Percentiles rank a stretch among this genome's conserved stretches.
Conservation (phyloP, 177 flowering plant genomes). For the Tripterygium wilfordii region DNA sequence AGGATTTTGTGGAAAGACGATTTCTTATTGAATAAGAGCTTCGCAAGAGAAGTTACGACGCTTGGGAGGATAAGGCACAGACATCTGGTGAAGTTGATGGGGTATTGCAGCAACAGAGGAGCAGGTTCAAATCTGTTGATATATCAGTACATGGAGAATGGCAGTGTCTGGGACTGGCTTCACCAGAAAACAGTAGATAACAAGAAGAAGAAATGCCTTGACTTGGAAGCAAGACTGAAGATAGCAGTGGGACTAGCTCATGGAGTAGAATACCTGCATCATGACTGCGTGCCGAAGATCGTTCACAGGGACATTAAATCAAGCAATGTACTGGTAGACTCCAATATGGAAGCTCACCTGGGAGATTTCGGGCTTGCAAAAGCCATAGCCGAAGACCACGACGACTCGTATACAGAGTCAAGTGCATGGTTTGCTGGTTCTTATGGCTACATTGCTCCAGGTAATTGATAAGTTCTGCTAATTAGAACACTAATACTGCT, state of each 20-base stretch:
- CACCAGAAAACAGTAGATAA: slow-evolving; percentile 30
- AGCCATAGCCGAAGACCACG: slow-evolving; percentile 32
- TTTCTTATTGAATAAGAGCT: slow-evolving; percentile 58
- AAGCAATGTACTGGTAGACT: slow-evolving; percentile 79
- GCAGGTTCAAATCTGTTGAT: slow-evolving; percentile 59
- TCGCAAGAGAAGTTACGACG: slow-evolving; percentile 74
- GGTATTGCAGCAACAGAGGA: slow-evolving; percentile 54
- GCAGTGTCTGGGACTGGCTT: slow-evolving; percentile 96
- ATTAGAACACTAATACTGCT: no score
- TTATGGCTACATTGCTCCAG: slow-evolving; percentile 96
- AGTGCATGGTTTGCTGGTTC: slow-evolving; percentile 84
- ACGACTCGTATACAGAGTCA: slow-evolving; percentile 63
- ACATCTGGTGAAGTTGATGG: slow-evolving; percentile 82
- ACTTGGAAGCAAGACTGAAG: slow-evolving; percentile 70
- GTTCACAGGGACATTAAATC: slow-evolving; percentile 92
- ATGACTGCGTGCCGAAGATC: slow-evolving; percentile 86
- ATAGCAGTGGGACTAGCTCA: slow-evolving; percentile 82
- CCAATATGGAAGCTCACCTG: slow-evolving; percentile 86
- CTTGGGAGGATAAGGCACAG: slow-evolving; percentile 92
- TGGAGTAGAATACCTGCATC: slow-evolving; percentile 91
- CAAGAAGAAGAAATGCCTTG: slow-evolving; percentile 50
- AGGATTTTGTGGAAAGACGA: slow-evolving; percentile 70
- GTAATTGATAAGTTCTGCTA: no score
- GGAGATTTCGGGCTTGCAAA: slow-evolving; percentile 97
- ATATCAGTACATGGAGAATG: slow-evolving; percentile 94